Evolutionary conservation across 2,329 filamentous ascomycete species (phyloP).

Genomic region (Aspergillus neotritici): DNA sequence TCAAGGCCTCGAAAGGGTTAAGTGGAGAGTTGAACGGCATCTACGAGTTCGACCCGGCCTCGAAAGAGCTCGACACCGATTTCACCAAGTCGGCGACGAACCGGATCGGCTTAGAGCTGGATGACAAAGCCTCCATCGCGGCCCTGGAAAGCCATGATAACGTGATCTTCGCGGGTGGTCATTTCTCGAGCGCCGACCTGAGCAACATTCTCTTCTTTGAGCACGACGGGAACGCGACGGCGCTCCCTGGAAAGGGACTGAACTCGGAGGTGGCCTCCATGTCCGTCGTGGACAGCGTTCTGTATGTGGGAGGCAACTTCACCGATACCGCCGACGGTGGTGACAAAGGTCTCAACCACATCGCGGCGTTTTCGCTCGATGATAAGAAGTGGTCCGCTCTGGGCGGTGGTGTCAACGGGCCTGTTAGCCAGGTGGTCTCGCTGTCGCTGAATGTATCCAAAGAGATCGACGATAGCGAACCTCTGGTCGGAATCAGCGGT

Average conservation of each 20-base stretch:
- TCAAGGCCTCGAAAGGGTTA: constrained; percentile 55
- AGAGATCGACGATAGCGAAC: constrained; percentile 54
- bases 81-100: constrained; percentile 71
- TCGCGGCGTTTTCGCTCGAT: constrained; percentile 68
- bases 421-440: constrained; percentile 67
- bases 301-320: constrained; percentile 85
- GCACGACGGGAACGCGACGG: constrained; percentile 52
- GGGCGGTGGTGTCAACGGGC: constrained; percentile 79
- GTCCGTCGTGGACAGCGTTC: constrained; percentile 56
- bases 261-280: constrained; percentile 72
- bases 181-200: constrained; percentile 65
- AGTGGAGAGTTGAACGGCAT: constrained; percentile 81
- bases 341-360: constrained; percentile 61
- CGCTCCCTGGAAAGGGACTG: constrained; percentile 65
- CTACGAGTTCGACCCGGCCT: constrained; percentile 75
- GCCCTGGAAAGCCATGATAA: constrained; percentile 61
- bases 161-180: constrained; percentile 71
- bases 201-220: constrained; percentile 73
- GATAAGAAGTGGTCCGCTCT: constrained; percentile 69
- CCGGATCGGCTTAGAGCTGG: constrained; percentile 65
- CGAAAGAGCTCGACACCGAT: constrained; percentile 52
- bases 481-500: constrained; percentile 73
- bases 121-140: constrained; percentile 61
- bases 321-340: constrained; percentile 62
- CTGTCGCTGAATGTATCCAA: constrained; percentile 72